Evolutionary conservation across 179 eudicot genomes (phyloP), one percentile per base, ranked within the genome.

Genomic region (Actinidia arguta): DNA sequence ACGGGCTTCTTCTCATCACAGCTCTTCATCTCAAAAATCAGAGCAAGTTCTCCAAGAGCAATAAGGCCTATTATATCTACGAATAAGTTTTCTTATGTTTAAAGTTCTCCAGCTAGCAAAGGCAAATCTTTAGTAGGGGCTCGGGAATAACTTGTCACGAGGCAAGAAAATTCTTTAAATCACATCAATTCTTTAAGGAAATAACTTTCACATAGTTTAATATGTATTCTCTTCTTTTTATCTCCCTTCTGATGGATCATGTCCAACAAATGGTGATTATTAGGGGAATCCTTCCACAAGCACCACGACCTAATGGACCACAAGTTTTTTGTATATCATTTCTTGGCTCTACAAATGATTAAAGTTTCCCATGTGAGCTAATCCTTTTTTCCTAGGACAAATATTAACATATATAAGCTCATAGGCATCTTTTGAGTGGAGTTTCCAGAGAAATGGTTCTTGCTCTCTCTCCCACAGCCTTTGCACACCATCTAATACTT

Each of bases 1-100:
- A 88, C 71, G 61, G 90, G 91, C 78, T 81, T 89, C 91, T 89
- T 88, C 61, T 82, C 81, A 64, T 72, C 80, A 81, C 84, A 85
- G 17, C 67, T 44, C 76, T 36, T 70, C 82, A 68, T 80, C 46
- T 39, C 62, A 13, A 5, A 50, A 39, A n/a, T 52, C 67, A 10
- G 55, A 11, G 20, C 39, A 16, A 69, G 16, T 70, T 3, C 24
- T 42, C 63, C 10, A 18, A 20, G 50, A 20, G 27, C 31, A 39
- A 18, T 50, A 16, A 24, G 20, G 27, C 56, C 50, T 18, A 20
- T 14, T 17, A 20, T 64, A 7, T 64, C 25, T n/a, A n/a, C n/a
- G n/a, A 51, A 20, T 39, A 8, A 18, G 11, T 73, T 24, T 55
- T 20, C 46, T 9, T 46, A 52, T 51, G 22, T 1, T 24, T 36